Evolutionary conservation across 352 stramenopile genomes (phyloP).

Genomic region (Globisporangium yorkense): DNA sequence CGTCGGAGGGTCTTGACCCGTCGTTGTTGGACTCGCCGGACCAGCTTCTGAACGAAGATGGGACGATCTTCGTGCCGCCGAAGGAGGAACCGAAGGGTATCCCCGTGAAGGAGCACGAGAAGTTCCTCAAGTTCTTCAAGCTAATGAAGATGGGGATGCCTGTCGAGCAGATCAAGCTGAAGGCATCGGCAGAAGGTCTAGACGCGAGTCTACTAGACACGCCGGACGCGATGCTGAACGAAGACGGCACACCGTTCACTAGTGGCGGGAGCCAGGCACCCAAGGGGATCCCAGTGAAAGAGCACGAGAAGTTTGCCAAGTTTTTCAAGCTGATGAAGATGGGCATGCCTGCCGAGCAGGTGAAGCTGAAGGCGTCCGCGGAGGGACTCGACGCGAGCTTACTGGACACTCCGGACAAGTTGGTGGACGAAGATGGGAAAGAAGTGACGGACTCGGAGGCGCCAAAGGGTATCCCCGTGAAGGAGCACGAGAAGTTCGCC

Average conservation of each 20-base stretch:
- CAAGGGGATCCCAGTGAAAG: slow-evolving; percentile 52
- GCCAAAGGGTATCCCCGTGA: slow-evolving; percentile 35
- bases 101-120: slow-evolving; percentile 83
- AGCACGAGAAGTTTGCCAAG: slow-evolving; percentile 84
- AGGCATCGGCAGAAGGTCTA: slow-evolving; percentile 77
- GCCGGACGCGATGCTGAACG: slow-evolving; percentile 54
- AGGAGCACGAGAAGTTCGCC: slow-evolving; percentile 88
- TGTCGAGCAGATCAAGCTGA: slow-evolving; percentile 71
- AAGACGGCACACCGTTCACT: slow-evolving; percentile 31
- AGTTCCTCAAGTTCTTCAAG: slow-evolving; percentile 78
- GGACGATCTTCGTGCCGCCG: slow-evolving; percentile 24
- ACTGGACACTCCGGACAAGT: slow-evolving; percentile 51
- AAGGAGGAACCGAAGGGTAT: slow-evolving; percentile 25
- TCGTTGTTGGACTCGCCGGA: slow-evolving; percentile 53
- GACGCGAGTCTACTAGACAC: slow-evolving; percentile 66
- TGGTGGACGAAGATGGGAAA: slow-evolving; percentile 48
- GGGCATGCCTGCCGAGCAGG: slow-evolving; percentile 43
- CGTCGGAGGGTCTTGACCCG: slow-evolving; percentile 85
- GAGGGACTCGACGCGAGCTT: slow-evolving; percentile 85
- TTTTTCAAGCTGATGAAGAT: slow-evolving; percentile 50
- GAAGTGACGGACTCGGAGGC: slow-evolving; percentile 24
- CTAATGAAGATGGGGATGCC: slow-evolving; percentile 20
- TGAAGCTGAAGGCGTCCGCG: slow-evolving; percentile 63
- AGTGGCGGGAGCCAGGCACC: slow-evolving; percentile 16
- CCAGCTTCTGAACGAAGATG: slow-evolving; percentile 41